A percentile compares a stretch with the other conserved stretches of the same genome.
Evolutionary conservation across 768 basidiomycete species (phyloP).

Genomic region (Termitomyces sp.): DNA sequence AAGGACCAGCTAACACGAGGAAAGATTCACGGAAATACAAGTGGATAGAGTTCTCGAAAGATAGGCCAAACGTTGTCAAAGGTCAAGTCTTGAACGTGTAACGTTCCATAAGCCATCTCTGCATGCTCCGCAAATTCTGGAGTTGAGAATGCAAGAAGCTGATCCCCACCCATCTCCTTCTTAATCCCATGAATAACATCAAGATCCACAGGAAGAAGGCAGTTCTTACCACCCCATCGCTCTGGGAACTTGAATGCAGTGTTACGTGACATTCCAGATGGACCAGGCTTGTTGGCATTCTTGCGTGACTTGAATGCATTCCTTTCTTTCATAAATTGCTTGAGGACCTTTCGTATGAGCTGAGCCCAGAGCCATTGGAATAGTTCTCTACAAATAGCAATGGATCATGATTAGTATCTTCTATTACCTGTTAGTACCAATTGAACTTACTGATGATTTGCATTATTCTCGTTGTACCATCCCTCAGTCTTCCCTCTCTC

Average conservation of each 20-base stretch:
- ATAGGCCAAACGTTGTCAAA: neutral
- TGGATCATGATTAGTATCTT: neutral
- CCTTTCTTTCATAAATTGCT: constrained; percentile 5
- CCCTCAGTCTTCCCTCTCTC: constrained; percentile 17
- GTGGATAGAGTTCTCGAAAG: neutral
- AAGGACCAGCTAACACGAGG: too few relatives aligned
- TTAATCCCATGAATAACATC: constrained; percentile 21
- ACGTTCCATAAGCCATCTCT: neutral
- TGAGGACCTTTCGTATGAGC: too few relatives aligned
- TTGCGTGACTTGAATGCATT: constrained; percentile 20
- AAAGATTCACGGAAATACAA: neutral
- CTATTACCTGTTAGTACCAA: neutral
- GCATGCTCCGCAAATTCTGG: constrained; percentile 18
- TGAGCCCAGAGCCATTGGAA: too few relatives aligned
- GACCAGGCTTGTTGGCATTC: neutral
- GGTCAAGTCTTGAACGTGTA: neutral
- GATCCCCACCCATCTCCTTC: constrained; percentile 11
- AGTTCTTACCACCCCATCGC: neutral
- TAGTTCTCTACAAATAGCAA: too few relatives aligned
- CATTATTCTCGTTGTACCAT: constrained; percentile 17
- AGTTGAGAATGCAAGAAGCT: neutral
- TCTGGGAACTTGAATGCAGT: neutral
- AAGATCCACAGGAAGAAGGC: constrained; percentile 7
- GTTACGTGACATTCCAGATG: neutral
- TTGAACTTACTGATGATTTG: constrained; percentile 21